Evolutionary conservation across 2,329 filamentous ascomycete genomes (phyloP).

Genomic region (Calonectria ilicicola): DNA sequence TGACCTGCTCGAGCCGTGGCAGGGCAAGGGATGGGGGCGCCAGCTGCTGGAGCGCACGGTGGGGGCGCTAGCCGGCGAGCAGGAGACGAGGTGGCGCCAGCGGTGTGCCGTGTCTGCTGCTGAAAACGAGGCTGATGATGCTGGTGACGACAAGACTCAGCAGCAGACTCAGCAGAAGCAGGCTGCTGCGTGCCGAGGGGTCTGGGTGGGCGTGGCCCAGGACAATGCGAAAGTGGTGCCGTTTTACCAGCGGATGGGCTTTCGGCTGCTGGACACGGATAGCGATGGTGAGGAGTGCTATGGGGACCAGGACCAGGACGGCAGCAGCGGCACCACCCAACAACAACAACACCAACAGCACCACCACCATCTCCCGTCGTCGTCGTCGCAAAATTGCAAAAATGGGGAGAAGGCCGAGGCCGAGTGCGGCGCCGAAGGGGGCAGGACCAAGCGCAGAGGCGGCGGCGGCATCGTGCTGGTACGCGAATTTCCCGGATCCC

Average conservation of each 20-base stretch:
- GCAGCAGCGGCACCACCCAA: not conserved
- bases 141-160: not conserved
- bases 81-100: not conserved
- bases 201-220: slow-evolving; percentile 57
- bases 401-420: slow-evolving; percentile 3
- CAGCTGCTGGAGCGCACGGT: slow-evolving; percentile 56
- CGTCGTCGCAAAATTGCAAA: not conserved
- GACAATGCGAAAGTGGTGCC: slow-evolving; percentile 61
- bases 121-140: not conserved
- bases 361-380: too few relatives aligned
- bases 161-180: not conserved
- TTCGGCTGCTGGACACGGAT: slow-evolving; percentile 53
- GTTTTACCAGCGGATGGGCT: slow-evolving; percentile 62
- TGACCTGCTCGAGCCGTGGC: slow-evolving; percentile 56
- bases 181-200: slow-evolving; percentile 41
- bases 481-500: slow-evolving; percentile 32
- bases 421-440: not conserved
- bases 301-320: not conserved
- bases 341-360: not conserved
- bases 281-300: slow-evolving; percentile 51
- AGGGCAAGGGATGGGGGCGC: slow-evolving; percentile 59
- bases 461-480: slow-evolving; percentile 39
- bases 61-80: slow-evolving; percentile 47
- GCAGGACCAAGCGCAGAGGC: slow-evolving; percentile 4
- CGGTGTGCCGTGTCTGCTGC: not conserved